A percentile compares a stretch with the other conserved stretches of the same genome.
Conservation (phyloP, 2,329 filamentous ascomycete species). For the Monosporascus sp. region DNA sequence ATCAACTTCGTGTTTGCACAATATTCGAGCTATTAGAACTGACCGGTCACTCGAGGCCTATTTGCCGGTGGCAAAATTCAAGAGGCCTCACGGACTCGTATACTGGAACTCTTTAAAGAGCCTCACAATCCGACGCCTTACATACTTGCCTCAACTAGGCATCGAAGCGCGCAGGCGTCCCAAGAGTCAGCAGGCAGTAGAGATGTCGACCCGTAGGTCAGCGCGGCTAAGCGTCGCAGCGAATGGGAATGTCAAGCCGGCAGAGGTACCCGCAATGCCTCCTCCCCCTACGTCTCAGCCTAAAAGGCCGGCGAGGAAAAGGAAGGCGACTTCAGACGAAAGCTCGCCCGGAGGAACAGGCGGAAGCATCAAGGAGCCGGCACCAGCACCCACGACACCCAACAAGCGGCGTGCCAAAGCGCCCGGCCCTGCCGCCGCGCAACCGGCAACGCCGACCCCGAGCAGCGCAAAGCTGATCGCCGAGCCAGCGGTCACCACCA, state of each 20-base stretch:
- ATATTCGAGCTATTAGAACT: no score
- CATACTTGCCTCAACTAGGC: not conserved
- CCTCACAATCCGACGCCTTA: not conserved
- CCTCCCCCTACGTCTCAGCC: constrained; percentile 15
- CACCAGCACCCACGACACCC: constrained; percentile 22
- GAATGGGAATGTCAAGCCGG: constrained; percentile 11
- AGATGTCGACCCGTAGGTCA: constrained; percentile 27
- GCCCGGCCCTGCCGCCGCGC: constrained; percentile 18
- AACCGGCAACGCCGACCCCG: constrained; percentile 44
- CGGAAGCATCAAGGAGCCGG: not conserved
- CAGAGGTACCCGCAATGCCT: constrained; percentile 12
- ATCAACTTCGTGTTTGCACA: no score
- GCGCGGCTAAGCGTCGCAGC: constrained; percentile 22
- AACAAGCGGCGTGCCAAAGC: constrained; percentile 21
- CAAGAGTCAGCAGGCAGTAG: constrained; percentile 5
- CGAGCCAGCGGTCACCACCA: constrained; percentile 18
- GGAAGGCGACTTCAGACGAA: not conserved
- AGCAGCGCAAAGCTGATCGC: constrained; percentile 36
- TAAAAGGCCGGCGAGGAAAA: constrained; percentile 30
- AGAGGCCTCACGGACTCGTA: not conserved
- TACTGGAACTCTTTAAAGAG: not conserved
- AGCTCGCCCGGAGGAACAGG: no score
- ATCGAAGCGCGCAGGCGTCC: not conserved
- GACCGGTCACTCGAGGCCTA: not conserved
- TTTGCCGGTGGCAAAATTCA: not conserved